A percentile compares a stretch with the other conserved stretches of the same genome.
Evolutionary conservation across 371 early-diverging fungal species (phyloP).

Genomic region (Actinomortierella wolfii): DNA sequence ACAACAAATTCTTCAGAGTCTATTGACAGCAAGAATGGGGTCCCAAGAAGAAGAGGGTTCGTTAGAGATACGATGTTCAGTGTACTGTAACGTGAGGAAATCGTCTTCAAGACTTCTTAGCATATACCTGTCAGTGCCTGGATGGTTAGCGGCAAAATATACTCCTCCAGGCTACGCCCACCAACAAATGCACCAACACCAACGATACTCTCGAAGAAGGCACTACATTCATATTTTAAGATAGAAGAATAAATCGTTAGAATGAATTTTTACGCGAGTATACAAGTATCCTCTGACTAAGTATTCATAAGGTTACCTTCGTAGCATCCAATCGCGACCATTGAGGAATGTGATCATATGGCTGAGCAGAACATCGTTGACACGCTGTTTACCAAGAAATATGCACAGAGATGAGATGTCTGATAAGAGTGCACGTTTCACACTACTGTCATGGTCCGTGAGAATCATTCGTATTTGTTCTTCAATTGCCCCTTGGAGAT

Average conservation of each 20-base stretch:
- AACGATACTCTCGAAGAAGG: slow-evolving; percentile 90
- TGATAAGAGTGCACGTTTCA: slow-evolving; percentile 77
- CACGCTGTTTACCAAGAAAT: slow-evolving; percentile 83
- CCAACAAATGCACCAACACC: slow-evolving; percentile 91
- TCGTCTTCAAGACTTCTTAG: background rate
- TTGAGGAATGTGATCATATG: slow-evolving; percentile 96
- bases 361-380: slow-evolving; percentile 83
- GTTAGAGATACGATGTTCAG: no score
- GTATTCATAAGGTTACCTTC: slow-evolving; percentile 69
- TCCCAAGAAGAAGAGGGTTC: no score
- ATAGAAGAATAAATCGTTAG: background rate
- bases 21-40: slow-evolving; percentile 4
- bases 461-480: slow-evolving; percentile 72
- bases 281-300: background rate
- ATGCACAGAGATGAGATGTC: slow-evolving; percentile 82
- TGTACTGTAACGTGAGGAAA: background rate
- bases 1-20: slow-evolving; percentile 92
- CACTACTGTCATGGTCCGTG: slow-evolving; percentile 71
- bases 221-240: slow-evolving; percentile 47
- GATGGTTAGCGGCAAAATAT: slow-evolving; percentile 92
- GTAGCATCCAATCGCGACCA: slow-evolving; percentile 89
- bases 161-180: slow-evolving; percentile 83
- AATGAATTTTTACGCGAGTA: background rate
- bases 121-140: slow-evolving; percentile 80
- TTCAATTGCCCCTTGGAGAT: slow-evolving; percentile 75